A percentile compares a stretch with the other conserved stretches of the same genome.
Conservation (phyloP, 2,329 filamentous ascomycete species). For the Colletotrichum spinosum region DNA sequence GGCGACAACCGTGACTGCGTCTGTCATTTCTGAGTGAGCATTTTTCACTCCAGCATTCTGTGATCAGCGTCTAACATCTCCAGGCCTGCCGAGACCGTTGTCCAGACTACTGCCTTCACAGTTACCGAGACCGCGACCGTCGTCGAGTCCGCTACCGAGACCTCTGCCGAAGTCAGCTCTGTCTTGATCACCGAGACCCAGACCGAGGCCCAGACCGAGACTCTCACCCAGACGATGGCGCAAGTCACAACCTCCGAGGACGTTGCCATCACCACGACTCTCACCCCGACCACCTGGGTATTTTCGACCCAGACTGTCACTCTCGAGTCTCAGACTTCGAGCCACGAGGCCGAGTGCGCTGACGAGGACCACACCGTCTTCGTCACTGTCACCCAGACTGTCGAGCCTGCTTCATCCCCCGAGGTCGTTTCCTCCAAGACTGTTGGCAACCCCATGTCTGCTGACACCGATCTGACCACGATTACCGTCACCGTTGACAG, state of each 20-base stretch:
- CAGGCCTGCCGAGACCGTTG: slow-evolving; percentile 13
- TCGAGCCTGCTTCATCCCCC: slow-evolving; percentile 20
- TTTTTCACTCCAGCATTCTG: too few species aligned
- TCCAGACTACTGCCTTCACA: slow-evolving; percentile 29
- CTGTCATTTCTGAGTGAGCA: too few species aligned
- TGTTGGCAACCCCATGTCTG: slow-evolving; percentile 3
- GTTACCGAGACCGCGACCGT: slow-evolving; percentile 17
- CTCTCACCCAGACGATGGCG: slow-evolving; percentile 24
- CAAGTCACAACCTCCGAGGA: slow-evolving; percentile 12
- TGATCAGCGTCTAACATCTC: too few species aligned
- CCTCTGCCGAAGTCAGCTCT: slow-evolving; percentile 15
- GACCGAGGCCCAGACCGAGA: slow-evolving; percentile 11
- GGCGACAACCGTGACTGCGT: too few species aligned
- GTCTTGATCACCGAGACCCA: slow-evolving; percentile 33
- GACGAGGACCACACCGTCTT: slow-evolving; percentile 28
- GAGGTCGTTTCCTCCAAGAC: slow-evolving; percentile 1
- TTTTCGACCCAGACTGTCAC: slow-evolving; percentile 13
- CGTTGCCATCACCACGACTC: slow-evolving; percentile 20
- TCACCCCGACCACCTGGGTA: slow-evolving; percentile 23
- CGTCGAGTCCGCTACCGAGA: slow-evolving; percentile 8
- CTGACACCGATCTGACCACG: slow-evolving; percentile 29
- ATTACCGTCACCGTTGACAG: slow-evolving; percentile 32
- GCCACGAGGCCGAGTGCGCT: slow-evolving; percentile 20
- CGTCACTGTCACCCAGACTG: slow-evolving; percentile 35
- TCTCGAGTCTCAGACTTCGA: neutral